Evolutionary conservation across 2,329 filamentous ascomycete genomes (phyloP), one percentile per base, ranked within the genome.

Genomic region (Cladosporium austrohemisphaericum): DNA sequence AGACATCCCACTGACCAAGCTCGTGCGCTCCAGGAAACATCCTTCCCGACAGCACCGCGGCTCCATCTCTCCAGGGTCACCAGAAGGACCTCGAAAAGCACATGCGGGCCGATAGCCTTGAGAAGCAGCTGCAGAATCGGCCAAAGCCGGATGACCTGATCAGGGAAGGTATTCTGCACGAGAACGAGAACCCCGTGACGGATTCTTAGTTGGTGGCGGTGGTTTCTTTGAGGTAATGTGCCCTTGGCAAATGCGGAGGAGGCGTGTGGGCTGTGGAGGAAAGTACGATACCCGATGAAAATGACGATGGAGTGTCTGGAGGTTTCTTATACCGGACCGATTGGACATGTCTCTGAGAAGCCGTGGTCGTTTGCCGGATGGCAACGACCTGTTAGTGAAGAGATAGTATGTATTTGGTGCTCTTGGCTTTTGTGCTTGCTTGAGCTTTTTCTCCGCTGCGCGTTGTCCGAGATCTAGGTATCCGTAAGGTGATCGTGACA

Each of bases 21-120:
- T 6, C 28, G 3, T 16, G n/a, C 5, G 11, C 16, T 37, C 4
- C 20, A 92, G 87, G 84, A 59, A 95, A 95, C 70, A 95, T 96
- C 66, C 83, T 96, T 20, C 87, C 88, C 20, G 81, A 83, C 49
- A 86, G 86, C 25, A 85, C 70, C 44, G 88, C 86, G 14, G 89
- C 90, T 0, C 90, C 91, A 0, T 79, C 85, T 2, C 75, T 96
- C 47, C 83, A 85, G 64, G 88, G 85, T 49, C 82, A 89, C 54
- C 89, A 93, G 68, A 85, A 80, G 63, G 88, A 95, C 73, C 82
- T 96, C 33, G 82, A 90, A 69, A 89, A 84, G 66, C 85, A 89
- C 68, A 95, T 96, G 90, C 81, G 86, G 11, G 86, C 83, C 52
- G 88, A 95, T 68, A 85, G 79, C 49, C 77, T 96, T 54, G 93